Conservation (phyloP, 495 filamentous ascomycete genomes). For the Thozetella sp. region DNA sequence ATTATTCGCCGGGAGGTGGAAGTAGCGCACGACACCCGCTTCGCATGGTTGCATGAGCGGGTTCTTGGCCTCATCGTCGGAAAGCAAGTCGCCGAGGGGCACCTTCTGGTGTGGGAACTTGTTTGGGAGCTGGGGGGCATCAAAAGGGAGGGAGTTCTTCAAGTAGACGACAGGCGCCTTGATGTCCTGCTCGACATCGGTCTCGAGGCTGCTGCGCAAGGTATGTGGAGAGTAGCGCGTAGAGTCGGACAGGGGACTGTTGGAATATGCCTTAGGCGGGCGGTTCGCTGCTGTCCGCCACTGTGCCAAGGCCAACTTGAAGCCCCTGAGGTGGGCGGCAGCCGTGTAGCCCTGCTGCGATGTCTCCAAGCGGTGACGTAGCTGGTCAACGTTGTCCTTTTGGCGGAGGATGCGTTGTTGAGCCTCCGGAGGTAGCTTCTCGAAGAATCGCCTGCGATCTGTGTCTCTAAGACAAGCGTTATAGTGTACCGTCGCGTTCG, state of each 20-base stretch:
- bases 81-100: constrained; percentile 19
- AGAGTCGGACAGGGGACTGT: neutral
- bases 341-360: constrained; percentile 15
- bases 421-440: constrained; percentile 13
- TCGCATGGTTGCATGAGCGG: constrained; percentile 23
- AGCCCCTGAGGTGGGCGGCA: constrained; percentile 12
- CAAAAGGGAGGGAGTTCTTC: constrained; percentile 13
- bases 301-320: constrained; percentile 16
- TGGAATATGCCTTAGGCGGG: neutral
- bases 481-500: constrained; percentile 23
- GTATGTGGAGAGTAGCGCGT: constrained; percentile 2
- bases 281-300: constrained; percentile 14
- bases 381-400: constrained; percentile 11
- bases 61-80: constrained; percentile 18
- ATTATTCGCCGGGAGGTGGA: constrained; percentile 38
- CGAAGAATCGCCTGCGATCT: constrained; percentile 19
- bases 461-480: constrained; percentile 21
- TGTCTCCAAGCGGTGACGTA: constrained; percentile 17
- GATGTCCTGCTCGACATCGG: constrained; percentile 18
- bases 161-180: constrained; percentile 24
- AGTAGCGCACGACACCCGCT: constrained; percentile 23
- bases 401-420: constrained; percentile 19
- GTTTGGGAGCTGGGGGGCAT: constrained; percentile 12
- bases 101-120: constrained; percentile 26
- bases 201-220: constrained; percentile 2